Evolutionary conservation across 73 alveolate genomes (phyloP), one percentile per base, ranked within the genome.

Genomic region (Halteria grandinella): DNA sequence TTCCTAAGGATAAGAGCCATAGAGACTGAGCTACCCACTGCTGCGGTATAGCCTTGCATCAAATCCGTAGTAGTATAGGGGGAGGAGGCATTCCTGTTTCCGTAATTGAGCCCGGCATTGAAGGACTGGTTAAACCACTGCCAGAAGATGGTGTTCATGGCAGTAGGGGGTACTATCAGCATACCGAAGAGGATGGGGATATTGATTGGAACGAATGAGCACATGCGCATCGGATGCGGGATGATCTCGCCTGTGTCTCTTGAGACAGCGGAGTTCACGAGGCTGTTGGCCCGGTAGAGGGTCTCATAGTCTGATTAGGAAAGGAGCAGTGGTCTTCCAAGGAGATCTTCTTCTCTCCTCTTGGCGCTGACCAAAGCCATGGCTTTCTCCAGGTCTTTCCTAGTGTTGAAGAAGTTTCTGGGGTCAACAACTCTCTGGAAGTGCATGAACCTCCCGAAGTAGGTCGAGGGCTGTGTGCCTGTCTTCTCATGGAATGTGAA

Each of bases 21-120:
- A 17, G 72, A 24, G n/a, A 83, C 79, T 0, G 93, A 60, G 31
- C 75, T 39, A 27, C 75, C 82, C 15, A 79, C 77, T 1, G 95
- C 95, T 0, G 57, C 75, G 23, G 57, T 34, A 81, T 88, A 88
- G 0, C 88, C 70, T 12, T 23, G 10, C 34, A 73, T 55, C 20
- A 83, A 25, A 45, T 88, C 90, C 18, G 24, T 50, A 47, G 50
- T 83, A 1, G 93, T 58, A 51, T 45, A 75, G 12, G 73, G 71
- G 12, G 86, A 59, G 51, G 85, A 23, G 21, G 88, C 85, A 66
- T 69, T 88, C 28, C 93, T 62, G 51, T 88, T 83, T 0, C 88
- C 87, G 44, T 75, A 88, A 74, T 88, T 88, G 33, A 88, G 36
- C 18, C 93, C 92, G 0, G 85, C 95, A 73, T 83, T 75, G 77